These are phyloP conservation scores for Penicillium samsonianum DNA, from an alignment of 495 filamentous ascomycete species.

Conservation along the genomic window DNA sequence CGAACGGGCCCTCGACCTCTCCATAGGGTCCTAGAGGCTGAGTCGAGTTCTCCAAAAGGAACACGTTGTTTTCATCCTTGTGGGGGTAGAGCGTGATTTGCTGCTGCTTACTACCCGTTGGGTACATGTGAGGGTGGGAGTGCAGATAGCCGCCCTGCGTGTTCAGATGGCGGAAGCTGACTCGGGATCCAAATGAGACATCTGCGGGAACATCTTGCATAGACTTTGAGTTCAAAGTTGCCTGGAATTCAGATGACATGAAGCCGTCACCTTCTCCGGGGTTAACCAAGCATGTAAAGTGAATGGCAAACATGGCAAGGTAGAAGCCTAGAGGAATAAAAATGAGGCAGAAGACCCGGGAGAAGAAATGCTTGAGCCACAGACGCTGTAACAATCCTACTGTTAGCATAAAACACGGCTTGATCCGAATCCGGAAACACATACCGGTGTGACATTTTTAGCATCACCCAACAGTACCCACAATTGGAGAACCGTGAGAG, in stretches of 20 bases:
- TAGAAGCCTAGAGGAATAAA: slow-evolving; percentile 89
- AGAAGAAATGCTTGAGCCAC: slow-evolving; percentile 94
- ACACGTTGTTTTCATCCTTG: slow-evolving; percentile 98
- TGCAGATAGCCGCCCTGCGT: slow-evolving; percentile 98
- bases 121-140: slow-evolving; percentile 97
- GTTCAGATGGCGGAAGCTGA: slow-evolving; percentile 88
- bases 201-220: slow-evolving; percentile 96
- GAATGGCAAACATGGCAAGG: slow-evolving; percentile 92
- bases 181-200: slow-evolving; percentile 81
- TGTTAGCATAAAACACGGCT: slow-evolving; percentile 13
- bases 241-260: slow-evolving; percentile 99
- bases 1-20: slow-evolving; percentile 73
- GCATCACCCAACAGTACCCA: slow-evolving; percentile 92
- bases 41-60: slow-evolving; percentile 91
- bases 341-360: slow-evolving; percentile 88
- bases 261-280: slow-evolving; percentile 98
- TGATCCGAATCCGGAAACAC: slow-evolving; percentile 15
- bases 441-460: slow-evolving; percentile 74
- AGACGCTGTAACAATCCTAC: slow-evolving; percentile 53
- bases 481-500: slow-evolving; percentile 84
- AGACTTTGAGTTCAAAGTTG: slow-evolving; percentile 90
- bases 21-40: slow-evolving; percentile 79
- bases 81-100: slow-evolving; percentile 98
- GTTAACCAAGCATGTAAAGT: slow-evolving; percentile 89
- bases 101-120: slow-evolving; percentile 94